Conservation (phyloP, 1,284 basidiomycete species). For the Apiotrichum mycotoxinovorans region DNA sequence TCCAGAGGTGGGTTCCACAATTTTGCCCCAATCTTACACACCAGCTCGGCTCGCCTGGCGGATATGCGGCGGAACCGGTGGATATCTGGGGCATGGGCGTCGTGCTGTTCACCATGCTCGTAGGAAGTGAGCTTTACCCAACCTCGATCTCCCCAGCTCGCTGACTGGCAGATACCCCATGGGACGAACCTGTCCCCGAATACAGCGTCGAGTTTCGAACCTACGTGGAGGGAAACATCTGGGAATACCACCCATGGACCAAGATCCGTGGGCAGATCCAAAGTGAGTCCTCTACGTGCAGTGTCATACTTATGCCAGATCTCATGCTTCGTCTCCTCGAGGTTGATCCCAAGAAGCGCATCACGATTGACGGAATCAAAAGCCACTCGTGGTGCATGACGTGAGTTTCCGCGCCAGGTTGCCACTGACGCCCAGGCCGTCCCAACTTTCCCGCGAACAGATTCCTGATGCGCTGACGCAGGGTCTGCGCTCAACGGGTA, state of each 20-base stretch:
- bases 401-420: constrained; percentile 49
- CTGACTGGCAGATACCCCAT: constrained; percentile 74
- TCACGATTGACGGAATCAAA: constrained; percentile 67
- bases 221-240: constrained; percentile 72
- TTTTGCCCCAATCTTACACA: neutral
- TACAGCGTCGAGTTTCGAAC: constrained; percentile 70
- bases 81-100: constrained; percentile 96
- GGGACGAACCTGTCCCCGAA: constrained; percentile 84
- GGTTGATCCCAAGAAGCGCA: constrained; percentile 65
- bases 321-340: constrained; percentile 70
- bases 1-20: constrained; percentile 64
- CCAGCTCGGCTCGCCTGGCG: constrained; percentile 39
- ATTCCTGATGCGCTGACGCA: constrained; percentile 69
- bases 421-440: constrained; percentile 11
- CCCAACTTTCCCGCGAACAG: constrained; percentile 61
- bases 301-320: constrained; percentile 52
- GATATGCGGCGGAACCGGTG: constrained; percentile 86
- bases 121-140: constrained; percentile 77
- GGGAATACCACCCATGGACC: constrained; percentile 77
- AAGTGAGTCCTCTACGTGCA: neutral
- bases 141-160: too few species aligned
- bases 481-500: constrained; percentile 60
- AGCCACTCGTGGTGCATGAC: constrained; percentile 75
- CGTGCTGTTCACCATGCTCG: constrained; percentile 88
- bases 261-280: constrained; percentile 56